Evolutionary conservation across 495 filamentous ascomycete species (phyloP), one percentile per base, ranked within the genome.

Genomic region (Evansstolkia leycettana): DNA sequence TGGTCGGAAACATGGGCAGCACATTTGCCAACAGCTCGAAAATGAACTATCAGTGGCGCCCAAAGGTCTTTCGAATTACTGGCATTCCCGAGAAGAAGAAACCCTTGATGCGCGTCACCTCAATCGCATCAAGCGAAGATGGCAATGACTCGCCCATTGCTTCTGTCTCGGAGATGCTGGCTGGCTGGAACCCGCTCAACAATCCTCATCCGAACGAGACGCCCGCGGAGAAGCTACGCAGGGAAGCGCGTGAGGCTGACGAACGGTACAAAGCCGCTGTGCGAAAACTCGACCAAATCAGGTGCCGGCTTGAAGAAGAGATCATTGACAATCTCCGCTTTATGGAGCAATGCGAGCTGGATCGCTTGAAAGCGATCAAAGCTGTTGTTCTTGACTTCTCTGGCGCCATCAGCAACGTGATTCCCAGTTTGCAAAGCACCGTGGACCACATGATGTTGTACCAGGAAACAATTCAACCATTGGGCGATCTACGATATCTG

Each of bases 401-500:
- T 14, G 92, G 90, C 11, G 86, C 90, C 17, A 84, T 99, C 57
- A 90, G 88, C 69, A 96, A 99, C 47, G 88, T 95, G 46, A 96
- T 99, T 47, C 92, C 90, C 11, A 90, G 81, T 47, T 62, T 99
- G 32, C 92, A 96, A 51, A 84, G 89, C 40, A 84, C 84, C 1
- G 86, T 96, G 11, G 92, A 96, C 57, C 82, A 88, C 47, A 95
- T 99, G 90, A 85, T 95, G 79, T 69, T 96, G 16, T 96, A 92
- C 54, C 92, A 99, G 61, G 90, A 99, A 65, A 96, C 90, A 2
- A 82, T 99, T 17, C 92, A 94, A 52, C 90, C 90, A 7, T 50
- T 77, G 11, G 86, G 87, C 20, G 90, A 99, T 62, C 64, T 96
- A 41, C 72, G 92, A 47, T 99, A 96, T 48, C 69, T 99, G 37